Base-by-base conservation (phyloP, 345 rosid species). In the Camelina hispida region DNA sequence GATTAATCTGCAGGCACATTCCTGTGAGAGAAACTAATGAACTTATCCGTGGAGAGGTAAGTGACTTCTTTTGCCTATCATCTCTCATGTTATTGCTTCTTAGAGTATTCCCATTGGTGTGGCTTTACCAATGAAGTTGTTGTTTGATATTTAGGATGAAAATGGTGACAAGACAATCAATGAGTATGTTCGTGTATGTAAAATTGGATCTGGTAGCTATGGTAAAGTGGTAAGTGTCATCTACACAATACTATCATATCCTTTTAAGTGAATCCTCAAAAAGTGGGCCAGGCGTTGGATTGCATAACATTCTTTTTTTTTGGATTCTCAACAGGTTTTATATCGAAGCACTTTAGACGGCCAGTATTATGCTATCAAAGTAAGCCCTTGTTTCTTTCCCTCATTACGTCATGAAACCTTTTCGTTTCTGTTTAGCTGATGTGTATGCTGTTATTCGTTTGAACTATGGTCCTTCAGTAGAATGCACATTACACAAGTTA, bases 191-290 rank as follows among this genome's bases (percentile, higher is more conserved):
- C 48, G 48, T 0, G 90, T 78, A 73, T 60, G 17, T 66, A 96
- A 88, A 86, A 93, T 96, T 84, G 99, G 98, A 80, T 79, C 97
- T 20, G 99, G 98, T 63, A 96, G 97, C 88, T 96, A 96, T 79
- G 99, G 99, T 15, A 96, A 96, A 96, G 99, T 96, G 94, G 99
- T 96, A 87, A 82, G 93, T 71, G 57, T 59, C 42, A 48, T 46
- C 17, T 37, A 51, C 52, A 59, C 53, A 15, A 16, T 67, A 9
- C 64, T 73, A 58, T 72, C 43, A 14, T 4, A 58, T 58, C 13
- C 35, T 55, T 28, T 35, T 15, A 18, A 51, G 17, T 69, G 14
- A 47, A 46, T 34, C 44, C 15, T 53, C 25, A 17, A 55, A 55
- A 70, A 5, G 54, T 53, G 47, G 18, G 35, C 30, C 1, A 0